Conservation (phyloP, 2,329 filamentous ascomycete genomes). For the Aspergillus sp. region DNA sequence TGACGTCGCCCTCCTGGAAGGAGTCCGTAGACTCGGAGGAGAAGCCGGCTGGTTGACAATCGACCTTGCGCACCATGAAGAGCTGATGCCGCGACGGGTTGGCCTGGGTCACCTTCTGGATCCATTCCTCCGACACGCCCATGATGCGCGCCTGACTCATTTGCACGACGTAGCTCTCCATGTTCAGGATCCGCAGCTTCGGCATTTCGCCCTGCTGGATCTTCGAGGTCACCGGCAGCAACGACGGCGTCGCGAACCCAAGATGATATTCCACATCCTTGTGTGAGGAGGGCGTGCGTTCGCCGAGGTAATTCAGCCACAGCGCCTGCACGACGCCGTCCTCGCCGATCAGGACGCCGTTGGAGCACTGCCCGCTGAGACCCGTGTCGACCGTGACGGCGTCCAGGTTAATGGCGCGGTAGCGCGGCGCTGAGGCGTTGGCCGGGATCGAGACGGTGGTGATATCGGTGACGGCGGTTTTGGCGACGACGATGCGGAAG, state of each 20-base stretch:
- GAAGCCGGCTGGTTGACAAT: slow-evolving; percentile 55
- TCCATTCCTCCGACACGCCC: slow-evolving; percentile 96
- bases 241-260: slow-evolving; percentile 81
- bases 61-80: slow-evolving; percentile 95
- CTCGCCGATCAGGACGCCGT: slow-evolving; percentile 84
- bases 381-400: slow-evolving; percentile 96
- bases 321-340: slow-evolving; percentile 92
- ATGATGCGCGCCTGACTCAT: slow-evolving; percentile 97
- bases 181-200: slow-evolving; percentile 83
- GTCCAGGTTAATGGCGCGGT: slow-evolving; percentile 92
- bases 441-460: slow-evolving; percentile 95
- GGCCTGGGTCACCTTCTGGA: slow-evolving; percentile 80
- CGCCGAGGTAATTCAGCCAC: slow-evolving; percentile 95
- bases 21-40: slow-evolving; percentile 50
- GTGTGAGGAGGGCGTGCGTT: slow-evolving; percentile 73
- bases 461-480: slow-evolving; percentile 94
- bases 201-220: slow-evolving; percentile 79
- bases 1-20: slow-evolving; percentile 85
- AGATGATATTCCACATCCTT: slow-evolving; percentile 97
- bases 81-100: slow-evolving; percentile 93
- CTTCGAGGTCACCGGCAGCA: slow-evolving; percentile 83
- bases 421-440: slow-evolving; percentile 85
- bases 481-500: slow-evolving; percentile 85
- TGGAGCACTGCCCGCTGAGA: slow-evolving; percentile 86
- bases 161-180: slow-evolving; percentile 91